A percentile compares a stretch with the other conserved stretches of the same genome.
Conservation (phyloP, 371 early-diverging fungal genomes). For the Mucor indicus region DNA sequence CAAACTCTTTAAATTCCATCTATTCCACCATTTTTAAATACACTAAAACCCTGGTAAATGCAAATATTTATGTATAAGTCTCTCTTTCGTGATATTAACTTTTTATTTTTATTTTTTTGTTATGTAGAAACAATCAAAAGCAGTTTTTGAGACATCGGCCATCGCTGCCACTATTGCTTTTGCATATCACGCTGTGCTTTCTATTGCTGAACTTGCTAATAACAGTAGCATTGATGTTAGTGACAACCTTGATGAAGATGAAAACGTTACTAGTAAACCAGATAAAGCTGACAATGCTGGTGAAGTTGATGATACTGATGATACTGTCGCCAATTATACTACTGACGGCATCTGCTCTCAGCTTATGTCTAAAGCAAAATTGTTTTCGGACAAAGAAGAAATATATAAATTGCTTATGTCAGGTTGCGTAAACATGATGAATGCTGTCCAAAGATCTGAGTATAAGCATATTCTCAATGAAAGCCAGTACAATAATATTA, state of each 20-base stretch:
- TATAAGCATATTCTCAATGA: background rate
- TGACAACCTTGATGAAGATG: too few species aligned
- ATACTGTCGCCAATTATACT: background rate
- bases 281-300: background rate
- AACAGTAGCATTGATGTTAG: too few species aligned
- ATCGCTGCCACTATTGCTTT: background rate
- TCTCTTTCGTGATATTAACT: conserved; percentile 1
- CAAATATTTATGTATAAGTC: background rate
- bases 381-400: background rate
- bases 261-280: too few species aligned
- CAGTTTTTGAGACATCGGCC: conserved; percentile 1
- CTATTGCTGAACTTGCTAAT: background rate
- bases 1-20: background rate
- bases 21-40: conserved; percentile 2
- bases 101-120: background rate
- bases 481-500: background rate
- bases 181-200: background rate
- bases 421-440: too few species aligned
- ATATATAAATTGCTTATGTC: background rate
- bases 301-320: background rate
- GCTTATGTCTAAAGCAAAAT: background rate
- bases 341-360: background rate
- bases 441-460: too few species aligned
- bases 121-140: background rate
- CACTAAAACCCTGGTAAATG: background rate